A percentile compares a stretch with the other conserved stretches of the same genome.
These are phyloP conservation scores for Clathrus columnatus DNA, from an alignment of 768 basidiomycete genomes.

Conservation along the genomic window DNA sequence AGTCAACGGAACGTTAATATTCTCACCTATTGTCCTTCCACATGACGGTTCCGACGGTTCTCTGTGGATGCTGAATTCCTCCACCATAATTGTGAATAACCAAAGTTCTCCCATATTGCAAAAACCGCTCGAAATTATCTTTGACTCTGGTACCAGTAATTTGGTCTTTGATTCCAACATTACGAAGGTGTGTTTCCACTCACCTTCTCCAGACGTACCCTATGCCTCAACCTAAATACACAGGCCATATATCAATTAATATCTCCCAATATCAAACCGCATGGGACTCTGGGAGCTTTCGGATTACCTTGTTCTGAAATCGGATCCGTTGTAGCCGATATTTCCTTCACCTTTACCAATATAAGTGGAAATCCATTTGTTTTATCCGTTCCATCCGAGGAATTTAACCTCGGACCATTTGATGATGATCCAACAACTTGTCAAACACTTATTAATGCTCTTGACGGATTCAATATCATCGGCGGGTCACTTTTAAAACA, in stretches of 20 bases:
- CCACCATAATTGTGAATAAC: conserved; percentile 43
- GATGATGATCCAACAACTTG: conserved; percentile 38
- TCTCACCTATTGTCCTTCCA: conserved; percentile 32
- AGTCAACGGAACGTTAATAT: conserved; percentile 31
- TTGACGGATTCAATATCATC: conserved; percentile 40
- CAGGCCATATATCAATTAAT: conserved; percentile 51
- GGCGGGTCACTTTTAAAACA: conserved; percentile 52
- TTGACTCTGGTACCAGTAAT: conserved; percentile 53
- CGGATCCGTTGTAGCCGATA: conserved; percentile 37
- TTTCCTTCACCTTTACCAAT: conserved; percentile 46
- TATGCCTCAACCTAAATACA: background rate
- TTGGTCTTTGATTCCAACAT: conserved; percentile 41
- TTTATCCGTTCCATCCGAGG: conserved; percentile 46
- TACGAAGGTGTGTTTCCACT: conserved; percentile 30
- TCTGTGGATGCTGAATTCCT: conserved; percentile 38
- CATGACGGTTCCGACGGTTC: background rate
- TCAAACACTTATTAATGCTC: conserved; percentile 54
- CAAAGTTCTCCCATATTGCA: conserved; percentile 36
- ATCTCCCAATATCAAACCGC: conserved; percentile 45
- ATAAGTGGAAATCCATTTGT: conserved; percentile 40
- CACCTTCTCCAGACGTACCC: background rate
- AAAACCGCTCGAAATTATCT: conserved; percentile 34
- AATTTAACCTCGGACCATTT: conserved; percentile 52
- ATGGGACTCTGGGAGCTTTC: conserved; percentile 39
- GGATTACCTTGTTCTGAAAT: conserved; percentile 44